phyloP scores from a whole-genome alignment of 192 early-diverging fungal species.

The Ramicandelaber brevisporus region DNA sequence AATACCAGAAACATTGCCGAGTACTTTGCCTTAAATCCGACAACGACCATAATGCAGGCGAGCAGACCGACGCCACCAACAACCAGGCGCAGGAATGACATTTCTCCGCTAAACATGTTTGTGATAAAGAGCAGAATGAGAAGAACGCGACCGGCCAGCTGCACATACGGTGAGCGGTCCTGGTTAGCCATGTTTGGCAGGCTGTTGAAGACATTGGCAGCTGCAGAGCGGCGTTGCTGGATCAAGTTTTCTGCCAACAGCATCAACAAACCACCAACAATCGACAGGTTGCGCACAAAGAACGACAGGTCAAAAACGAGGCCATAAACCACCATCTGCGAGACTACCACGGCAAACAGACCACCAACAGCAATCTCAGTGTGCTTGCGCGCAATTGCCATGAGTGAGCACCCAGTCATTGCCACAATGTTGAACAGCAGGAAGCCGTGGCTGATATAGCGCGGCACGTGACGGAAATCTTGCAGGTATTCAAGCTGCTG shows the following conservation, averaged over 20 bases:
- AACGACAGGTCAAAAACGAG: conserved; percentile 73
- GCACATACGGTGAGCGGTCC: conserved; percentile 70
- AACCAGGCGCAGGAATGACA: conserved; percentile 35
- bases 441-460: conserved; percentile 64
- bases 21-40: conserved; percentile 95
- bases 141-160: conserved; percentile 74
- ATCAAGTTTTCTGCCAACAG: conserved; percentile 59
- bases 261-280: conserved; percentile 84
- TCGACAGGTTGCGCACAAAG: conserved; percentile 81
- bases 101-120: conserved; percentile 66
- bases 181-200: conserved; percentile 64
- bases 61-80: conserved; percentile 48
- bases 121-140: conserved; percentile 81
- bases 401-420: conserved; percentile 62
- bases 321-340: conserved; percentile 85
- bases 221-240: conserved; percentile 23
- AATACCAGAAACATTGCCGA: conserved; percentile 82
- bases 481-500: conserved; percentile 75
- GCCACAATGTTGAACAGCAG: conserved; percentile 54
- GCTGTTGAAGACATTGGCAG: conserved; percentile 68
- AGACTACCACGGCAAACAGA: conserved; percentile 53
- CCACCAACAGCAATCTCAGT: conserved; percentile 65
- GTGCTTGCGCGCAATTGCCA: conserved; percentile 58
- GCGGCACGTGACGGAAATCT: conserved; percentile 52
- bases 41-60: conserved; percentile 81